Percentiles rank a stretch among this genome's conserved stretches.
Conservation (phyloP, 1,284 basidiomycete genomes). For the Fomitopsis schrenkii region DNA sequence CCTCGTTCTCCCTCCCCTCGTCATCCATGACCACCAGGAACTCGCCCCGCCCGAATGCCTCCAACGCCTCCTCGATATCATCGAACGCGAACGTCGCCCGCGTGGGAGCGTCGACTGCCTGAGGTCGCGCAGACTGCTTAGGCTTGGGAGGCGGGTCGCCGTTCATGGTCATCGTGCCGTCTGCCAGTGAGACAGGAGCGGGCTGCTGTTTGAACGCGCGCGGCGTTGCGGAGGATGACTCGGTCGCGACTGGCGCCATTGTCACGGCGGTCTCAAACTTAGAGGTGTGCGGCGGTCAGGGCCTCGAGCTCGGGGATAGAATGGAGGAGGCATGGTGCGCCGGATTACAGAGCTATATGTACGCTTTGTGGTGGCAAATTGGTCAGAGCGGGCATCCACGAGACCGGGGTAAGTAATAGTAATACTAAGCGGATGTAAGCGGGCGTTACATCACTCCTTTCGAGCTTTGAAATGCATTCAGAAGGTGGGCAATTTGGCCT, state of each 20-base stretch:
- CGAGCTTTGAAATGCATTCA: too few relatives aligned
- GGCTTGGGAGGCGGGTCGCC: slow-evolving; percentile 3
- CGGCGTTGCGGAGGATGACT: background rate
- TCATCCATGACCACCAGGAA: slow-evolving; percentile 97
- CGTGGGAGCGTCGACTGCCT: slow-evolving; percentile 18
- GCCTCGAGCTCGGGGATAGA: background rate
- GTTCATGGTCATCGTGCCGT: background rate
- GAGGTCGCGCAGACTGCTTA: slow-evolving; percentile 20
- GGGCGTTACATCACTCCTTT: too few relatives aligned
- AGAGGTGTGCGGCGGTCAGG: background rate
- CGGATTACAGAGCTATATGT: background rate
- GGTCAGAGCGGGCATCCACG: background rate
- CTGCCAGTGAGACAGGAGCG: background rate
- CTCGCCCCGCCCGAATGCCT: slow-evolving; percentile 78
- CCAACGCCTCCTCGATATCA: slow-evolving; percentile 75
- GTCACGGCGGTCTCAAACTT: background rate
- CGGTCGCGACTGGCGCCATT: background rate
- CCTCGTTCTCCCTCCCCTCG: slow-evolving; percentile 91
- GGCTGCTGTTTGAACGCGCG: background rate
- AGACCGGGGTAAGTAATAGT: background rate
- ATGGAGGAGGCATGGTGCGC: background rate
- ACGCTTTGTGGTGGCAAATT: background rate
- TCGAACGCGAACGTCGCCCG: slow-evolving; percentile 48
- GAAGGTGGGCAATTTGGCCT: too few relatives aligned
- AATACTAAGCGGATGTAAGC: too few relatives aligned